These are phyloP conservation scores for Sarcomyxa edulis DNA, from an alignment of 768 basidiomycete species.

Conservation along the genomic window DNA sequence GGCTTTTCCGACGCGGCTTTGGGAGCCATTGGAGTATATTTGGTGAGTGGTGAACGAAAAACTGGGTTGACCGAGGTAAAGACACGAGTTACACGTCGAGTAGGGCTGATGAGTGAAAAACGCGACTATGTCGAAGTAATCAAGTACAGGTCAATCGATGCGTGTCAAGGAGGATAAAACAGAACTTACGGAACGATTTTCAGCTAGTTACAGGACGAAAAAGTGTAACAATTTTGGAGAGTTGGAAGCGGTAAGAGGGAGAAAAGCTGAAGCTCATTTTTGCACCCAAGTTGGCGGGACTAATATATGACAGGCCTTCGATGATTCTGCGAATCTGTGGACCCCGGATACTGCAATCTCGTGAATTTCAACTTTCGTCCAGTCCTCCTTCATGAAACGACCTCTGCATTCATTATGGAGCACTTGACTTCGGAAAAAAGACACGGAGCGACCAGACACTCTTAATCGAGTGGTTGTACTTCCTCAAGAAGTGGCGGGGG, in stretches of 20 bases:
- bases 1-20: slow-evolving; percentile 41
- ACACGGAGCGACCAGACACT: no score
- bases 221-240: slow-evolving; percentile 15
- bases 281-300: slow-evolving; percentile 50
- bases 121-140: no score
- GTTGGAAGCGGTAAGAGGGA: slow-evolving; percentile 38
- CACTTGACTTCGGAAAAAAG: no score
- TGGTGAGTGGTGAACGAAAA: background rate
- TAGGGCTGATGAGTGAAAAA: no score
- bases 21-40: slow-evolving; percentile 9
- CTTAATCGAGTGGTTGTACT: no score
- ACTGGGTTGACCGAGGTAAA: background rate
- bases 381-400: no score
- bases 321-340: slow-evolving; percentile 32
- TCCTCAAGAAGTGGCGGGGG: no score
- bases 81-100: slow-evolving; percentile 5
- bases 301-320: slow-evolving; percentile 56
- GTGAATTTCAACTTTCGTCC: no score
- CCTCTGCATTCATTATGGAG: no score
- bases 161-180: background rate
- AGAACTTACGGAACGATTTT: slow-evolving; percentile 5
- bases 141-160: no score
- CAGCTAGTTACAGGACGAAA: slow-evolving; percentile 6
- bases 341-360: slow-evolving; percentile 41
- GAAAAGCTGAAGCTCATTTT: slow-evolving; percentile 39